Evolutionary conservation across 2,329 filamentous ascomycete species (phyloP), one percentile per base, ranked within the genome.

Genomic region (Fusarium austroafricanum): DNA sequence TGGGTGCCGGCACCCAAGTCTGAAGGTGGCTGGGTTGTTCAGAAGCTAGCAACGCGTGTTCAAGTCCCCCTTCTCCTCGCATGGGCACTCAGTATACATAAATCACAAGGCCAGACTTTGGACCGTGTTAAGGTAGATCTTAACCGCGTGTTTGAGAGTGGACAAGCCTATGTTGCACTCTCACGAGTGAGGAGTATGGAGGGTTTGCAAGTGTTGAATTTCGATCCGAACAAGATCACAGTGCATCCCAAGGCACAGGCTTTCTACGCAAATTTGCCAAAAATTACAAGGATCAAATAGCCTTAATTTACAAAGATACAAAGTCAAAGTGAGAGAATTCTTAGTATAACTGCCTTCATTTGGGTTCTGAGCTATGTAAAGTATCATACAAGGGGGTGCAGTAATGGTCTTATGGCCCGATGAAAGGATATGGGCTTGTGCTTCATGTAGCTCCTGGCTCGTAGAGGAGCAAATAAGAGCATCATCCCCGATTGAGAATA

Each of bases 31-130:
- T 35, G 33, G 33, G 33, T 35, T 15, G 33, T n/a, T 35, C 15
- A 35, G 15, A 35, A 35, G 33, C 15, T 35, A 6, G 33, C 33
- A n/a, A 35, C 33, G 33, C 33, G 33, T 15, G 33, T 35, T 35
- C 33, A 35, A 35, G 15, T 90, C 10, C 89, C 89, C 0, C 79
- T 91, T 0, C 76, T 82, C 2, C 80, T 87, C 0, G 89, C 84
- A 0, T 91, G 88, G 85, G 89, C 88, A 0, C 83, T 90, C 71
- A 90, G 84, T 0, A 84, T 89, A 3, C 88, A 91, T 74, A 90
- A 89, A 73, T 82, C 82, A 5, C 86, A 90, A 76, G 87, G 87
- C 7, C 85, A 89, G 80, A 89, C 87, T 2, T 77, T 91, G 5
- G 83, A 89, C 20, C 81, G 82, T 7, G 35, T 40, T 6, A 55